A percentile compares a stretch with the other conserved stretches of the same genome.
phyloP scores from a whole-genome alignment of 2,329 filamentous ascomycete species.

The Aspergillus hiratsukae region DNA sequence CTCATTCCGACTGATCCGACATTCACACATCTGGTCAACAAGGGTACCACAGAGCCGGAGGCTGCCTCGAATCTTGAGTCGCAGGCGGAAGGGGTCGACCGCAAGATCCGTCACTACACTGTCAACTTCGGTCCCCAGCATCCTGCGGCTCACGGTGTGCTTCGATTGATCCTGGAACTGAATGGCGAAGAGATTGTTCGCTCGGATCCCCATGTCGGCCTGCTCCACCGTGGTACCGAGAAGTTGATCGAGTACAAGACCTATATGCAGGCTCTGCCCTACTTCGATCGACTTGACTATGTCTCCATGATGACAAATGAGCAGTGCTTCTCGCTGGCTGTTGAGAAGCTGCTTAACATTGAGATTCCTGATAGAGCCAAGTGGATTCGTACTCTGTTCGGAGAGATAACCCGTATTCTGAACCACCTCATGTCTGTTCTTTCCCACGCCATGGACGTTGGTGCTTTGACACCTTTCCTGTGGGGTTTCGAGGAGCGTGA shows the following conservation, averaged over 20 bases:
- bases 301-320: constrained; percentile 99
- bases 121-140: constrained; percentile 99
- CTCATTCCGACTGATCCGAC: constrained; percentile 55
- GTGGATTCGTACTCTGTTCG: constrained; percentile 94
- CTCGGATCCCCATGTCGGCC: constrained; percentile 91
- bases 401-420: constrained; percentile 85
- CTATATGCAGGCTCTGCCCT: constrained; percentile 94
- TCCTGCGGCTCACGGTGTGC: constrained; percentile 94
- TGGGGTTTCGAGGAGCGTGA: constrained; percentile 99
- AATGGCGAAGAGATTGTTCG: constrained; percentile 97
- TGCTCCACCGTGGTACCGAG: constrained; percentile 95
- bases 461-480: constrained; percentile 93
- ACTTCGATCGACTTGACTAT: constrained; percentile 98
- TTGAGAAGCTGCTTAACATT: constrained; percentile 96
- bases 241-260: constrained; percentile 99
- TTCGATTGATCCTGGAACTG: constrained; percentile 94
- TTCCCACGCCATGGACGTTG: constrained; percentile 98
- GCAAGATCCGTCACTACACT: constrained; percentile 97
- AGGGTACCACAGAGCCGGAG: constrained; percentile 37
- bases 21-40: constrained; percentile 46
- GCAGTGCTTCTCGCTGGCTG: constrained; percentile 91
- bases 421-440: constrained; percentile 98
- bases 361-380: constrained; percentile 95
- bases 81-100: constrained; percentile 42
- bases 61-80: constrained; percentile 46